Conservation (phyloP, 1,139 yeast species). For the Blastobotrys aristatus region DNA sequence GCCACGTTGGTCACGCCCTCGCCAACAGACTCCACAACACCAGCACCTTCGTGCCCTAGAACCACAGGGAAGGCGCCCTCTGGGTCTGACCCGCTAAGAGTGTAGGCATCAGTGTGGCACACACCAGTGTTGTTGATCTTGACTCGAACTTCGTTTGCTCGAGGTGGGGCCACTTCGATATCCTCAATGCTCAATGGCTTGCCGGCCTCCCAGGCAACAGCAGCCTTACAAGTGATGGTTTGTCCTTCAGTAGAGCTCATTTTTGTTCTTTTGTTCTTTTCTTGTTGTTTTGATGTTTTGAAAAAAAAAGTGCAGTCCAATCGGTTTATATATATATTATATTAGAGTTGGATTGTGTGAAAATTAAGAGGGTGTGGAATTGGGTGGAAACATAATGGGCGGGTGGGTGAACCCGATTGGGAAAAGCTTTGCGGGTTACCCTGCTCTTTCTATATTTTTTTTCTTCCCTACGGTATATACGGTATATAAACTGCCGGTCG, state of each 20-base stretch:
- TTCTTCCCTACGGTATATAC: too few relatives aligned
- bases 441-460: too few relatives aligned
- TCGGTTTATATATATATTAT: neutral
- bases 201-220: constrained; percentile 93
- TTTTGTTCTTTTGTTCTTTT: constrained; percentile 1
- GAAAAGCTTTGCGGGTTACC: too few relatives aligned
- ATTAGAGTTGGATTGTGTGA: neutral
- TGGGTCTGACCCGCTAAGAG: constrained; percentile 89
- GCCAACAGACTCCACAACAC: constrained; percentile 87
- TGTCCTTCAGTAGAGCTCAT: constrained; percentile 43
- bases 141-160: constrained; percentile 95
- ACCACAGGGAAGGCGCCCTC: constrained; percentile 89
- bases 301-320: too few relatives aligned
- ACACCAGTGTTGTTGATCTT: constrained; percentile 86
- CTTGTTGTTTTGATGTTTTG: neutral
- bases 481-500: too few relatives aligned
- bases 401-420: too few relatives aligned
- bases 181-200: constrained; percentile 81
- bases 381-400: too few relatives aligned
- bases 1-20: constrained; percentile 85
- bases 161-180: constrained; percentile 87
- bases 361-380: neutral
- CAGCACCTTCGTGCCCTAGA: constrained; percentile 97
- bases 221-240: constrained; percentile 88
- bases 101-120: constrained; percentile 97